Percentiles rank a stretch among this genome's conserved stretches.
Evolutionary conservation across 257 asterid species (phyloP).

Genomic region (Phtheirospermum japonicum): DNA sequence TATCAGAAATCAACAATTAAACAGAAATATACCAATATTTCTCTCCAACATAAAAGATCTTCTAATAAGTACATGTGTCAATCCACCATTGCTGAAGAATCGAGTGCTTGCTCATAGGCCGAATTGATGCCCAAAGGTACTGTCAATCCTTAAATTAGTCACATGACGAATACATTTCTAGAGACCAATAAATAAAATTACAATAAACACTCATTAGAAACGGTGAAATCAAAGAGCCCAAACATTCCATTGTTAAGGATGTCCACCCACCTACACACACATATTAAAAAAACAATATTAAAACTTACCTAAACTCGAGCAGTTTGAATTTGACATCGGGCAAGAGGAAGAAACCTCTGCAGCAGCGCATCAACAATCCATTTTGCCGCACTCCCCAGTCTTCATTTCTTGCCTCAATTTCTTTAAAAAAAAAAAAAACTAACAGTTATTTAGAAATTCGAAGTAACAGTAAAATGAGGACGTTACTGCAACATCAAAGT

Average conservation of each 20-base stretch:
- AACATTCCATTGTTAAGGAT: background rate
- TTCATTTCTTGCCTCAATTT: conserved; percentile 50
- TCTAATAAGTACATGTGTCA: conserved; percentile 93
- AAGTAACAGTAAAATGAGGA: too few species aligned
- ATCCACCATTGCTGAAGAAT: conserved; percentile 98
- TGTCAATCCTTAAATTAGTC: conserved; percentile 81
- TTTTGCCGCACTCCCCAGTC: conserved; percentile 98
- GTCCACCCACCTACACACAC: background rate
- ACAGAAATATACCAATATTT: conserved; percentile 51
- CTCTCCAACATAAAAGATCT: conserved; percentile 97
- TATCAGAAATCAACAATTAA: conserved; percentile 1
- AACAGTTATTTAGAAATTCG: too few species aligned
- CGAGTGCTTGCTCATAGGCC: conserved; percentile 96
- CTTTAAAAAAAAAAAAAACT: conserved; percentile 20
- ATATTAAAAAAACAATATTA: background rate
- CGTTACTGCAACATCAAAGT: too few species aligned
- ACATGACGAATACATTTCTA: background rate
- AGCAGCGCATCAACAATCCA: conserved; percentile 92
- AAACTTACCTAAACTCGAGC: conserved; percentile 93
- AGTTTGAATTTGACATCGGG: conserved; percentile 93
- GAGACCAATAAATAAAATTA: background rate
- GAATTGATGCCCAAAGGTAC: conserved; percentile 97
- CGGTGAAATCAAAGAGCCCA: background rate
- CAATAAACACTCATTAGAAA: background rate
- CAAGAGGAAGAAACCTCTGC: conserved; percentile 97